phyloP scores from a whole-genome alignment of 768 basidiomycete species.

The Mycena epipterygia region DNA sequence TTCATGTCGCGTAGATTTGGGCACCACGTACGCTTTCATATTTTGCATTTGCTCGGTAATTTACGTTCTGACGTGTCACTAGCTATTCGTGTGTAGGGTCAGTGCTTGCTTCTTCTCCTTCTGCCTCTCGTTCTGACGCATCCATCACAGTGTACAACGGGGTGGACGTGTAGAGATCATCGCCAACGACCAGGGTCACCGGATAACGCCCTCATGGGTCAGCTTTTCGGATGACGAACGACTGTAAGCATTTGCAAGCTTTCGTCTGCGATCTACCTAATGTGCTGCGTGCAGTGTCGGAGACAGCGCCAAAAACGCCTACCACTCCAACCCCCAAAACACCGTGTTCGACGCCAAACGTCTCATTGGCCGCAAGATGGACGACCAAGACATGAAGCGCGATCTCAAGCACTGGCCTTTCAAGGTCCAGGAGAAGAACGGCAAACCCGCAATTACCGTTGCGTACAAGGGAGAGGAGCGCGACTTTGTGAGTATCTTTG shows the following conservation, averaged over 20 bases:
- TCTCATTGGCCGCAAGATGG: slow-evolving; percentile 89
- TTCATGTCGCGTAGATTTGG: slow-evolving; percentile 72
- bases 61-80: slow-evolving; percentile 42
- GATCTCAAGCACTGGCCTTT: slow-evolving; percentile 96
- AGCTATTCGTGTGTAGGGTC: slow-evolving; percentile 98
- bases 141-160: slow-evolving; percentile 74
- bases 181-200: slow-evolving; percentile 91
- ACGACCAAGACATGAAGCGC: slow-evolving; percentile 83
- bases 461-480: slow-evolving; percentile 83
- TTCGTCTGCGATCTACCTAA: slow-evolving; percentile 24
- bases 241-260: slow-evolving; percentile 56
- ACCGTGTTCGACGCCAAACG: slow-evolving; percentile 98
- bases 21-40: slow-evolving; percentile 77
- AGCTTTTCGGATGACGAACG: slow-evolving; percentile 85
- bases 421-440: slow-evolving; percentile 80
- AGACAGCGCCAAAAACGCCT: slow-evolving; percentile 97
- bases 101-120: slow-evolving; percentile 44
- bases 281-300: slow-evolving; percentile 73
- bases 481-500: slow-evolving; percentile 76
- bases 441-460: slow-evolving; percentile 86
- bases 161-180: slow-evolving; percentile 92
- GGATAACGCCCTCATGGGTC: slow-evolving; percentile 93
- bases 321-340: slow-evolving; percentile 91
- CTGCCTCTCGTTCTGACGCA: slow-evolving; percentile 5
- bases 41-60: not conserved